Conservation (phyloP, 169 alveolate species). For the Fabrea salina region DNA sequence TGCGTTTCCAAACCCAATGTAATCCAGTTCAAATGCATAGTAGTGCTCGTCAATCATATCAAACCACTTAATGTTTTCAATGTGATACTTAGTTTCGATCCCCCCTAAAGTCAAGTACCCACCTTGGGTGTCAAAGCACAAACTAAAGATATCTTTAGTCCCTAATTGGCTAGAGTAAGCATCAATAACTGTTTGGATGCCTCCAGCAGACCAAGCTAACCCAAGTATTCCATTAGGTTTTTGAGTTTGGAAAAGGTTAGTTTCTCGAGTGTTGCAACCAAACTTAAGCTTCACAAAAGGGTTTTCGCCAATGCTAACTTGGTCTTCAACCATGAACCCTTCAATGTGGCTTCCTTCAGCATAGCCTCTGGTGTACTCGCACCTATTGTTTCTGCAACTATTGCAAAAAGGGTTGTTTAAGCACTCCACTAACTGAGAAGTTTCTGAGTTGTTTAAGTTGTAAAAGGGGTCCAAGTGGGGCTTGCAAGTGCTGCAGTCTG, state of each 20-base stretch:
- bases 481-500: constrained; percentile 63
- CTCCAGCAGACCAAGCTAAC: constrained; percentile 26
- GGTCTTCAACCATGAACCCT: not conserved
- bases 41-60: constrained; percentile 1
- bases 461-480: constrained; percentile 55
- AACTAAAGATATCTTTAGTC: constrained; percentile 45
- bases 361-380: constrained; percentile 67
- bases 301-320: not conserved
- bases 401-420: constrained; percentile 4
- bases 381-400: constrained; percentile 39
- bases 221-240: constrained; percentile 87
- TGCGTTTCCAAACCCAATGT: constrained; percentile 18
- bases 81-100: constrained; percentile 34
- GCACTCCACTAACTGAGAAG: constrained; percentile 39
- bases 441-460: constrained; percentile 42
- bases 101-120: constrained; percentile 67
- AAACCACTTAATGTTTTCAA: constrained; percentile 11
- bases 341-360: constrained; percentile 59
- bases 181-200: constrained; percentile 41
- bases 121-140: constrained; percentile 69
- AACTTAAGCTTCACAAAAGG: constrained; percentile 34
- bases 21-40: constrained; percentile 31
- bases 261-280: constrained; percentile 81
- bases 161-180: not conserved
- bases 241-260: constrained; percentile 74